Evolutionary conservation across 805 yeast genomes (phyloP).

Genomic region (Candida lessepsii): DNA sequence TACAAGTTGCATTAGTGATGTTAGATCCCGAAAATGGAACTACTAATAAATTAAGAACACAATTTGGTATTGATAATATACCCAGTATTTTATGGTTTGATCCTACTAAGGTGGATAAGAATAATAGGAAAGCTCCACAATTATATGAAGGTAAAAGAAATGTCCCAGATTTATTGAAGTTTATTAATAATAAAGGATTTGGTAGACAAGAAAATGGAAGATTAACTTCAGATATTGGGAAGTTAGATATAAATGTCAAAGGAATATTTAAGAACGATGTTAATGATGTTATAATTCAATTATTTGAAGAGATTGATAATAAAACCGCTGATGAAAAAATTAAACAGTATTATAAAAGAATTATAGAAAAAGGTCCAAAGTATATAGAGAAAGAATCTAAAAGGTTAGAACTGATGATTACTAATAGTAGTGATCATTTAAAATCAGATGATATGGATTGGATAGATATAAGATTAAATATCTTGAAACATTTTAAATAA

Average conservation of each 20-base stretch:
- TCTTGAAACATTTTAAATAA: slow-evolving; percentile 28
- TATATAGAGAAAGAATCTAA: slow-evolving; percentile 45
- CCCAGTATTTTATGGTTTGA: slow-evolving; percentile 58
- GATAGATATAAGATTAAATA: slow-evolving; percentile 50
- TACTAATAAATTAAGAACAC: slow-evolving; percentile 37
- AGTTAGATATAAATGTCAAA: slow-evolving; percentile 11
- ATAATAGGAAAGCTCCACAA: slow-evolving; percentile 22
- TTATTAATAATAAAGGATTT: slow-evolving; percentile 28
- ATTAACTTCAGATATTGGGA: slow-evolving; percentile 32
- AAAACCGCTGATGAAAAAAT: not conserved
- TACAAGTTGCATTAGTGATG: slow-evolving; percentile 14
- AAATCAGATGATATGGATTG: slow-evolving; percentile 47
- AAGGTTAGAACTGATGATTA: slow-evolving; percentile 46
- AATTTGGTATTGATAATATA: slow-evolving; percentile 43
- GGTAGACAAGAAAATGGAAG: slow-evolving; percentile 32
- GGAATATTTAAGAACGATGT: slow-evolving; percentile 15
- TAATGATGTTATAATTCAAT: slow-evolving; percentile 10
- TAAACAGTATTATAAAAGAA: slow-evolving; percentile 44
- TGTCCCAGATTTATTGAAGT: slow-evolving; percentile 21
- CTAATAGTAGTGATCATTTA: slow-evolving; percentile 32
- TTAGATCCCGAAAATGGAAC: slow-evolving; percentile 47
- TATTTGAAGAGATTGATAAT: slow-evolving; percentile 8
- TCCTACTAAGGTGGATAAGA: slow-evolving; percentile 19
- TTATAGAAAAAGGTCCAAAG: slow-evolving; percentile 42
- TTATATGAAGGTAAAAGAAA: slow-evolving; percentile 25